Base-by-base conservation (phyloP, 768 basidiomycete species). In the Nidularia sp. region DNA sequence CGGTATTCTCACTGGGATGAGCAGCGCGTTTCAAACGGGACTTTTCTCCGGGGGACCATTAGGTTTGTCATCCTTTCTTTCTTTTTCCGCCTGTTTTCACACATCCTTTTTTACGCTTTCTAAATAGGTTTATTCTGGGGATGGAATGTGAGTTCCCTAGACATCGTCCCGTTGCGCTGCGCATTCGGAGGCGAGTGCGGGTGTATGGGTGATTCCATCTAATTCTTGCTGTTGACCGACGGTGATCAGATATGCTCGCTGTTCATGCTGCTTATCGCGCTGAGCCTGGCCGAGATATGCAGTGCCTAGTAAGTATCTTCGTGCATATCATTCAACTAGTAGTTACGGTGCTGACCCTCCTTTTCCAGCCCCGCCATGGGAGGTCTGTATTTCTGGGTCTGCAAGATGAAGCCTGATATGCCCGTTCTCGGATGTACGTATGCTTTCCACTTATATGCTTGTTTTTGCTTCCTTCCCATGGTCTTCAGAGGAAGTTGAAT, bases 301-400 rank as follows among this genome's bases (percentile, higher is more conserved):
- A 81, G 80, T 48, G 75, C 80, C 43, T 82, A 79, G 78, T 79
- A 55, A 65, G 78, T 63, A 10, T 41, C 15, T 33, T 34, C 29
- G 39, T 47, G 25, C 25, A 25, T 25, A 1, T 25, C 25, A 25
- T 25, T 25, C 25, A 25, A 25, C 25, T 3, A 25, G 25, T 25
- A 25, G 25, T 3, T 25, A 3, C 25, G 25, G 18, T 55, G 54
- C 42, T n/a, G 18, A 48, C n/a, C 41, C 13, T 31, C 15, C 13
- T 52, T 31, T 48, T 8, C 2, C 47, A 78, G 76, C 51, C 79
- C 80, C 0, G 79, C 80, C 2, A 75, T 83, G 70, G 81, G 80
- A 22, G 81, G 80, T 5, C 64, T 83, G 47, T 84, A 83, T 61
- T 84, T 83, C 60, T 83, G 81, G 81, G 80, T 81, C 8, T 82